Conservation (phyloP, 805 yeast species). For the Ogataea chonburiensis region DNA sequence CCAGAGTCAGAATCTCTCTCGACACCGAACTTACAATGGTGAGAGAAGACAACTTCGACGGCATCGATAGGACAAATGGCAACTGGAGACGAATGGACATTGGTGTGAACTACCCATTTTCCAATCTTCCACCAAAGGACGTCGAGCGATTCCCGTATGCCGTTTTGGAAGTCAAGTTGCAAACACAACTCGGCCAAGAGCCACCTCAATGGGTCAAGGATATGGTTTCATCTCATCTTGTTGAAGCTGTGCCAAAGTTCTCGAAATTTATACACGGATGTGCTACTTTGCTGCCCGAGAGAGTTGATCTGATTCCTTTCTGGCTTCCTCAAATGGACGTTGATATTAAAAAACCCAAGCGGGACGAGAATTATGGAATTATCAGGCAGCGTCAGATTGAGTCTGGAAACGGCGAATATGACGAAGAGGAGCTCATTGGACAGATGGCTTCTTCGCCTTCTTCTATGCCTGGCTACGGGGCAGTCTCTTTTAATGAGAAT, state of each 20-base stretch:
- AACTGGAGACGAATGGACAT: constrained; percentile 99
- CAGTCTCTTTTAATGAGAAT: constrained; percentile 32
- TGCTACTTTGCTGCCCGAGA: constrained; percentile 85
- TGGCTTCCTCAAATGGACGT: constrained; percentile 98
- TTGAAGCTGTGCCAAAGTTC: constrained; percentile 97
- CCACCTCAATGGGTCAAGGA: constrained; percentile 98
- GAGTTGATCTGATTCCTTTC: constrained; percentile 83
- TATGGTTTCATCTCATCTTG: constrained; percentile 85
- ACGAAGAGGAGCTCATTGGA: constrained; percentile 65
- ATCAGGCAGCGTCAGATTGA: constrained; percentile 41
- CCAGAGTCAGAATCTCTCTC: constrained; percentile 95
- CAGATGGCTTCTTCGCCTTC: constrained; percentile 14
- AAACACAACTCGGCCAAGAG: constrained; percentile 97
- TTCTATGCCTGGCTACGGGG: constrained; percentile 24
- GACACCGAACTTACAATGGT: constrained; percentile 98
- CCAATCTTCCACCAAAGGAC: constrained; percentile 79
- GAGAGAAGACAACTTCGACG: constrained; percentile 96
- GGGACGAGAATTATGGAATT: constrained; percentile 59
- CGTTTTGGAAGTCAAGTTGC: constrained; percentile 93
- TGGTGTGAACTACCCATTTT: constrained; percentile 95
- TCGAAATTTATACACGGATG: constrained; percentile 97
- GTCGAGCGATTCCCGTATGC: constrained; percentile 96
- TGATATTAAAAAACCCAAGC: constrained; percentile 87
- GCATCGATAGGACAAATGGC: constrained; percentile 79
- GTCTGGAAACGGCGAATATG: constrained; percentile 50